Percentiles rank a stretch among this genome's conserved stretches.
Evolutionary conservation across 306 rosid species (phyloP).

Genomic region (Canavalia ensiformis): DNA sequence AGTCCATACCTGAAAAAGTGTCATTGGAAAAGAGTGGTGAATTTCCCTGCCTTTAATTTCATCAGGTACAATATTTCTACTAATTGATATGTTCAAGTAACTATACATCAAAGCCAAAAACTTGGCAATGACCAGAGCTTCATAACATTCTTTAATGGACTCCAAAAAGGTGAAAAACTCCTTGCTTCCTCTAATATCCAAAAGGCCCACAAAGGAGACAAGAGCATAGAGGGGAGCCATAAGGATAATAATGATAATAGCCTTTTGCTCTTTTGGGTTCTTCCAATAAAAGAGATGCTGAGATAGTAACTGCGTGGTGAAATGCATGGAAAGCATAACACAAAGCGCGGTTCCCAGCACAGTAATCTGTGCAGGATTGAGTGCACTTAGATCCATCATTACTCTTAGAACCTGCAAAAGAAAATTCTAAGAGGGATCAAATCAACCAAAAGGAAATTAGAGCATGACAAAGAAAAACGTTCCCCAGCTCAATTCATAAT

Average conservation of each 20-base stretch:
- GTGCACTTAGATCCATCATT: constrained; percentile 72
- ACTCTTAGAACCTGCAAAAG: constrained; percentile 52
- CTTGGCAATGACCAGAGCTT: constrained; percentile 96
- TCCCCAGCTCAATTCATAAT: too few relatives aligned
- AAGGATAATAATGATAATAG: constrained; percentile 82
- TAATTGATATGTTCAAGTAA: constrained; percentile 88
- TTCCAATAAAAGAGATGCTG: constrained; percentile 98
- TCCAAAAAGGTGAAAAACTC: constrained; percentile 80
- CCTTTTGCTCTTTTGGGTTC: constrained; percentile 95
- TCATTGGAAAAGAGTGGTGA: constrained; percentile 93
- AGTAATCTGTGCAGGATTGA: constrained; percentile 75
- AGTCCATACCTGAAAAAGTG: constrained; percentile 81
- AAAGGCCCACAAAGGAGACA: constrained; percentile 84
- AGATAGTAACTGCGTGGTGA: constrained; percentile 85
- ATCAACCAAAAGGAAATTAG: too few relatives aligned
- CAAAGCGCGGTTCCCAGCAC: constrained; percentile 76
- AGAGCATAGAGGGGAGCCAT: constrained; percentile 95
- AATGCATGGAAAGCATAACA: constrained; percentile 87
- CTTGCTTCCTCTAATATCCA: constrained; percentile 86
- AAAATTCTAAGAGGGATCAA: constrained; percentile 5
- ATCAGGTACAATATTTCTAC: constrained; percentile 84
- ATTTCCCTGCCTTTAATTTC: constrained; percentile 96
- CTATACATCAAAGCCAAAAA: constrained; percentile 92
- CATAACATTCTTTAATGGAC: constrained; percentile 90
- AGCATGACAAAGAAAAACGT: too few relatives aligned